Percentiles rank a stretch among this genome's conserved stretches.
phyloP scores from a whole-genome alignment of 176 grass and related monocot genomes.

The Leersia perrieri region DNA sequence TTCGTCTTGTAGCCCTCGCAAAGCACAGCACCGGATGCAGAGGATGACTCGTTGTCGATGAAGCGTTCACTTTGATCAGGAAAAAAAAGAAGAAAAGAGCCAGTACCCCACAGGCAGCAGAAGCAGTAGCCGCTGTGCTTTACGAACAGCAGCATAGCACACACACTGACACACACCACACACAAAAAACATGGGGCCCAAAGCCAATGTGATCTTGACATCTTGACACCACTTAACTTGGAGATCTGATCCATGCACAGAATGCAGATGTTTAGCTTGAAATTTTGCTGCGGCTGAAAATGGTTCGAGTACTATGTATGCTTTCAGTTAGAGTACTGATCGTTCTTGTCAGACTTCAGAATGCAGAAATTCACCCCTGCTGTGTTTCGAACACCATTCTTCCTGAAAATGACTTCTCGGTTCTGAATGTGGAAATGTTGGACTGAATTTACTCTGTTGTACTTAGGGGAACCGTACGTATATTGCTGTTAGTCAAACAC shows the following conservation, averaged over 20 bases:
- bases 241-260: conserved; percentile 6
- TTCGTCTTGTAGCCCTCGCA: conserved; percentile 44
- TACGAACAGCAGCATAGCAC: background rate
- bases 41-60: background rate
- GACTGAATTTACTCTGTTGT: background rate
- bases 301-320: background rate
- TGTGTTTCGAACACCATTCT: background rate
- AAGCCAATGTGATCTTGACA: conserved; percentile 23
- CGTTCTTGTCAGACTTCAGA: background rate
- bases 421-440: background rate
- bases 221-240: background rate
- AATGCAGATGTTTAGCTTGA: background rate
- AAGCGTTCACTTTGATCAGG: conserved; percentile 25
- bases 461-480: background rate
- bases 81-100: background rate
- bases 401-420: background rate
- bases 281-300: background rate
- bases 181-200: conserved; percentile 1
- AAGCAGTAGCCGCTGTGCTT: background rate
- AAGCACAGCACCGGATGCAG: conserved; percentile 25
- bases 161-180: background rate
- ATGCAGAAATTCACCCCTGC: background rate
- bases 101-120: background rate
- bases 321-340: background rate
- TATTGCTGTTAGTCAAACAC: background rate